Evolutionary conservation across 2,329 filamentous ascomycete genomes (phyloP).

Genomic region (Beauveria asiatica): DNA sequence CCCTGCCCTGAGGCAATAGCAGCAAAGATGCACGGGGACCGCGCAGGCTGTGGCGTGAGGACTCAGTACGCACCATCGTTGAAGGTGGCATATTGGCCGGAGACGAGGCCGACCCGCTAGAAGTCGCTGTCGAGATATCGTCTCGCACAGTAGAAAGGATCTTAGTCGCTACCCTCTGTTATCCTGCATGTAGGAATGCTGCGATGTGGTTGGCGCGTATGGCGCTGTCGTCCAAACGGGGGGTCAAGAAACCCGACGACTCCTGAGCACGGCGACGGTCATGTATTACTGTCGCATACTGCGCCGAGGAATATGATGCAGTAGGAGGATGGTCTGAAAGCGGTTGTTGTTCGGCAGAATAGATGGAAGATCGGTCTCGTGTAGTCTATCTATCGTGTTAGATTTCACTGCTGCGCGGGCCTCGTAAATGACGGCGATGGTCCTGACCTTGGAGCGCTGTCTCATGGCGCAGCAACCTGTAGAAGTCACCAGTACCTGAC

Average conservation of each 20-base stretch:
- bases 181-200: background rate
- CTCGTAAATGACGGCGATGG: slow-evolving; percentile 5
- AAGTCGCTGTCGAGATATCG: slow-evolving; percentile 17
- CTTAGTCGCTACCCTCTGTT: background rate
- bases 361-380: background rate
- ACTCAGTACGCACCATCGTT: slow-evolving; percentile 40
- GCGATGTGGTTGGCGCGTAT: background rate
- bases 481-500: slow-evolving; percentile 11
- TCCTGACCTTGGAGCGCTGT: slow-evolving; percentile 7
- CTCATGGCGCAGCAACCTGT: slow-evolving; percentile 6
- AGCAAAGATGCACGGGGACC: background rate
- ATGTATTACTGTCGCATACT: slow-evolving; percentile 4
- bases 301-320: background rate
- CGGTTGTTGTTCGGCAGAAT: background rate
- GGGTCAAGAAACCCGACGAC: slow-evolving; percentile 9
- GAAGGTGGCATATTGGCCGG: slow-evolving; percentile 30
- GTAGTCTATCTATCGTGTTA: background rate
- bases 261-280: slow-evolving; percentile 6
- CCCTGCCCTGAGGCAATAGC: background rate
- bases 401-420: background rate
- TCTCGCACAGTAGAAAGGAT: background rate
- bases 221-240: slow-evolving; percentile 7
- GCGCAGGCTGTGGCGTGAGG: background rate
- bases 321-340: background rate
- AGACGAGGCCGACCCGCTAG: slow-evolving; percentile 27